phyloP scores from a whole-genome alignment of 2,329 filamentous ascomycete species.

The Cladosporium sp. region DNA sequence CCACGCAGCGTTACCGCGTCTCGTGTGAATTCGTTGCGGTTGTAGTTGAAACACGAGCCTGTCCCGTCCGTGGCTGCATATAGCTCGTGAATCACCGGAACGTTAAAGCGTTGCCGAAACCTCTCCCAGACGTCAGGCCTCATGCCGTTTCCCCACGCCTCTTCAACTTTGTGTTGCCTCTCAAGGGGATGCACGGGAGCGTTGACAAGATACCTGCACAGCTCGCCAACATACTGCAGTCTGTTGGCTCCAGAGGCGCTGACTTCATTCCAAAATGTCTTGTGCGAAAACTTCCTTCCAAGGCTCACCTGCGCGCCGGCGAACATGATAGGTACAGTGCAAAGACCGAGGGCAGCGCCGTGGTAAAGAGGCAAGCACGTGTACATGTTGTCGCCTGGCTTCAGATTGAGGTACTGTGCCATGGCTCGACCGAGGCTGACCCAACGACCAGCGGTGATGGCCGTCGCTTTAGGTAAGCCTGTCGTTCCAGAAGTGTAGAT shows the following conservation, averaged over 20 bases:
- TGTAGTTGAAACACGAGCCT: constrained; percentile 31
- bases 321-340: constrained; percentile 56
- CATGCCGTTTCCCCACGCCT: constrained; percentile 80
- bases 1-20: constrained; percentile 31
- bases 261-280: constrained; percentile 74
- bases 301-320: constrained; percentile 67
- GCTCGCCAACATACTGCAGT: constrained; percentile 85
- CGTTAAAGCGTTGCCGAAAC: constrained; percentile 68
- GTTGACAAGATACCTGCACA: constrained; percentile 75
- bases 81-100: constrained; percentile 37
- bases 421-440: constrained; percentile 59
- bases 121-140: constrained; percentile 79
- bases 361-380: constrained; percentile 82
- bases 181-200: constrained; percentile 66
- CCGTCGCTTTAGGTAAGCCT: constrained; percentile 30
- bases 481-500: constrained; percentile 86
- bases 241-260: constrained; percentile 67
- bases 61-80: constrained; percentile 39
- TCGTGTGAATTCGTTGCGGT: constrained; percentile 31
- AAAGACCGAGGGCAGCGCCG: constrained; percentile 70
- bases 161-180: constrained; percentile 65
- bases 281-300: constrained; percentile 76
- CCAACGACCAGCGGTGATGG: constrained; percentile 27
- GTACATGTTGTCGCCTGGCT: constrained; percentile 54
- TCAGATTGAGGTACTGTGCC: constrained; percentile 58